Percentiles rank a stretch among this genome's conserved stretches.
Evolutionary conservation across 2,329 filamentous ascomycete species (phyloP).

Genomic region (Hypoxylon sp.): DNA sequence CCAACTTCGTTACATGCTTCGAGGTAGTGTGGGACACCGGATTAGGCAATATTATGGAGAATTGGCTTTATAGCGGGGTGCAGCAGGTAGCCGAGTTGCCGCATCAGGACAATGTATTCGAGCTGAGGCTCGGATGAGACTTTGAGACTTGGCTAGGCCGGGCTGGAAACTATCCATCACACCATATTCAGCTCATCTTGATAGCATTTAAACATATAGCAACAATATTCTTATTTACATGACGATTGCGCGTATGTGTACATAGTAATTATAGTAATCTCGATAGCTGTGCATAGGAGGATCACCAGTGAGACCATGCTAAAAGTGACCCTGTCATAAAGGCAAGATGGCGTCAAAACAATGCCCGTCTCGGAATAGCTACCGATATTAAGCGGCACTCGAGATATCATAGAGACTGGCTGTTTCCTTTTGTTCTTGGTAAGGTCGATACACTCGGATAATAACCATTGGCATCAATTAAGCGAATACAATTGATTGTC

Average conservation of each 20-base stretch:
- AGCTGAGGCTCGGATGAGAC: constrained; percentile 16
- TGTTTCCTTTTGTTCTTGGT: neutral
- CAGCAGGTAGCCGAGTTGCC: constrained; percentile 25
- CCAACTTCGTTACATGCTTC: neutral
- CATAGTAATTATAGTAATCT: constrained; percentile 34
- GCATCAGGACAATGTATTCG: constrained; percentile 13
- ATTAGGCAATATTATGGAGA: constrained; percentile 19
- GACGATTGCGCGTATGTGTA: constrained; percentile 25
- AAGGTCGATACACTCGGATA: neutral
- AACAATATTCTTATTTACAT: constrained; percentile 9
- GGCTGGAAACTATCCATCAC: too few species aligned
- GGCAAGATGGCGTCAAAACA: constrained; percentile 39
- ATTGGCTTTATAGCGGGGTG: constrained; percentile 21
- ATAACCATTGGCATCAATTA: neutral
- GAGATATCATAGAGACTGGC: neutral
- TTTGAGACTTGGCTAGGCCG: neutral
- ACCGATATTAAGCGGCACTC: constrained; percentile 16
- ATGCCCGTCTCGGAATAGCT: constrained; percentile 43
- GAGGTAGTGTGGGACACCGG: constrained; percentile 1
- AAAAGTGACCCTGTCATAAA: constrained; percentile 30
- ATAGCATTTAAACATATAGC: neutral
- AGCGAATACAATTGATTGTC: too few species aligned
- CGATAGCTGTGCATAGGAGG: constrained; percentile 31
- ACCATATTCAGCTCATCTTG: neutral
- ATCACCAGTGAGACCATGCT: constrained; percentile 21